phyloP scores from a whole-genome alignment of 768 basidiomycete species.

The Leccinum arenicola region DNA sequence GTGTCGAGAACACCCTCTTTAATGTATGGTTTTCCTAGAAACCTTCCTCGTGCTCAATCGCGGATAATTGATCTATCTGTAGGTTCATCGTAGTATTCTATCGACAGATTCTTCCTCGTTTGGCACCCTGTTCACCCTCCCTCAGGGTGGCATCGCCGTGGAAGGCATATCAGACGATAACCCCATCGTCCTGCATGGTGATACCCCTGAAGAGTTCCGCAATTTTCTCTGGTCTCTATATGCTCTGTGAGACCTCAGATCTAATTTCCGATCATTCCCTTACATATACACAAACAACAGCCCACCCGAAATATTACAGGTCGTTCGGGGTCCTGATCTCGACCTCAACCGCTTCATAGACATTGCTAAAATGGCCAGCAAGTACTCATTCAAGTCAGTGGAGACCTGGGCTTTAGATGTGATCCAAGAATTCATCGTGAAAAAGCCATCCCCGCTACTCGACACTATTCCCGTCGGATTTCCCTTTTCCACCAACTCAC shows the following conservation, averaged over 20 bases:
- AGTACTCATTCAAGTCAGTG: constrained; percentile 71
- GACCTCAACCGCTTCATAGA: constrained; percentile 56
- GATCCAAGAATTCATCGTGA: constrained; percentile 66
- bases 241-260: constrained; percentile 51
- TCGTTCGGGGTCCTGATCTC: constrained; percentile 44
- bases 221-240: constrained; percentile 79
- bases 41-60: neutral
- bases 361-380: constrained; percentile 65
- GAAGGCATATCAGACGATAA: constrained; percentile 66
- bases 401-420: constrained; percentile 75
- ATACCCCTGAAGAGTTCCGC: constrained; percentile 62
- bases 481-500: constrained; percentile 22
- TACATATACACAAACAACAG: constrained; percentile 32
- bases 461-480: constrained; percentile 36
- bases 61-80: constrained; percentile 4
- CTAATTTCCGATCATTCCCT: neutral
- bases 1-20: constrained; percentile 63
- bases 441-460: constrained; percentile 52
- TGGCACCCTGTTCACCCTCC: constrained; percentile 61
- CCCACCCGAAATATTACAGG: constrained; percentile 53
- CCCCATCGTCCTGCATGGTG: constrained; percentile 62
- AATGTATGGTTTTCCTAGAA: constrained; percentile 47
- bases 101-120: constrained; percentile 67
- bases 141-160: constrained; percentile 46
- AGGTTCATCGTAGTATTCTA: constrained; percentile 61